Percentiles rank a stretch among this genome's conserved stretches.
phyloP scores from a whole-genome alignment of 2,329 filamentous ascomycete genomes.

The Alternaria longipes region DNA sequence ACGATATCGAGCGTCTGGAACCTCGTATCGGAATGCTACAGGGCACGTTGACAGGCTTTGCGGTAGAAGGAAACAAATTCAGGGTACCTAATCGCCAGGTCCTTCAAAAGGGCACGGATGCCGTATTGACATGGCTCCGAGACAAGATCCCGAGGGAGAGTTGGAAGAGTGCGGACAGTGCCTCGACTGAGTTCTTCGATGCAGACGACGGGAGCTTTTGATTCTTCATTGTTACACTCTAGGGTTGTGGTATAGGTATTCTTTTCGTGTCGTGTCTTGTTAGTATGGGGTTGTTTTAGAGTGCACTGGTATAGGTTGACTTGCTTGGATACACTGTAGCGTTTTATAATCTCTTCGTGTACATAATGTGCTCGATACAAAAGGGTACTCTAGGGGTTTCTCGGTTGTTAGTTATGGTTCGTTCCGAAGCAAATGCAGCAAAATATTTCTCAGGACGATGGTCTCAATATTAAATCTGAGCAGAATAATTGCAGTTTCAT shows the following conservation, averaged over 20 bases:
- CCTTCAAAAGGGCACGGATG: constrained; percentile 86
- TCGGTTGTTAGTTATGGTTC: neutral
- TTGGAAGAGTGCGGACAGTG: constrained; percentile 29
- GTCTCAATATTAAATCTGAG: neutral
- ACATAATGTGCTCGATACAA: constrained; percentile 1
- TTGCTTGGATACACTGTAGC: constrained; percentile 5
- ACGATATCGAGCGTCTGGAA: constrained; percentile 83
- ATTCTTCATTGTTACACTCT: constrained; percentile 3
- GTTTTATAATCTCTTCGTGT: constrained; percentile 19
- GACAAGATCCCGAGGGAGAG: constrained; percentile 70
- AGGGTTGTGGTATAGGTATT: neutral
- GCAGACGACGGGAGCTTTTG: constrained; percentile 27
- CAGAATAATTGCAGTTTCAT: neutral
- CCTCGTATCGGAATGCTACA: constrained; percentile 81
- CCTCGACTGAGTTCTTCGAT: constrained; percentile 37
- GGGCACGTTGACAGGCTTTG: constrained; percentile 71
- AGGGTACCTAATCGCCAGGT: constrained; percentile 85
- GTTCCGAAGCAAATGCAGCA: neutral
- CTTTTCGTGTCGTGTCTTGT: neutral
- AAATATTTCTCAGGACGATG: neutral
- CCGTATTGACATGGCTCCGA: constrained; percentile 80
- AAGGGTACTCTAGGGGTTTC: constrained; percentile 2
- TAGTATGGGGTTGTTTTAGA: neutral
- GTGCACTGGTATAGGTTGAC: neutral
- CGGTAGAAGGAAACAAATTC: constrained; percentile 87